A percentile compares a stretch with the other conserved stretches of the same genome.
Conservation (phyloP, 169 alveolate species). For the Ichthyophthirius multifiliis region DNA sequence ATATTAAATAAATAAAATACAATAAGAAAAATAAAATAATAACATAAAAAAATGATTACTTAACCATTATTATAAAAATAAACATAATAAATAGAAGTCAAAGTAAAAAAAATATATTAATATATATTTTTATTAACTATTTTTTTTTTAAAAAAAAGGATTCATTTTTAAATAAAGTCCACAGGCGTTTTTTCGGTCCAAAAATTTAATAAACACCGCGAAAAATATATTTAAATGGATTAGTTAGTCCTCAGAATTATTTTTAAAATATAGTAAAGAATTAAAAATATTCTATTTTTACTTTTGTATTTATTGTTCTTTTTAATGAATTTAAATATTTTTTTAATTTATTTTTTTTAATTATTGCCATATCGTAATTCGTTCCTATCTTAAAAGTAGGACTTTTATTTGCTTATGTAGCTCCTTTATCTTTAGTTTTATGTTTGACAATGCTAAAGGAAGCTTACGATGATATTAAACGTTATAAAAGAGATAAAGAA, state of each 20-base stretch:
- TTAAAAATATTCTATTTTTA: slow-evolving; percentile 54
- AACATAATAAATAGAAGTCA: no score
- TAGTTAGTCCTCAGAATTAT: slow-evolving; percentile 6
- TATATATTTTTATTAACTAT: no score
- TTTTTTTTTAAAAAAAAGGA: no score
- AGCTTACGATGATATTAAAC: slow-evolving; percentile 56
- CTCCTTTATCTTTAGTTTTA: slow-evolving; percentile 68
- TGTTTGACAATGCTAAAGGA: slow-evolving; percentile 64
- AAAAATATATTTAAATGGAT: slow-evolving; percentile 7
- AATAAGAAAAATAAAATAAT: no score
- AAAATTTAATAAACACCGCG: background rate
- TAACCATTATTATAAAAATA: no score
- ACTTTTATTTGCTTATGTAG: slow-evolving; percentile 61
- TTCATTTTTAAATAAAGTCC: no score
- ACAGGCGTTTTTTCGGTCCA: background rate
- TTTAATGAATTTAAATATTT: slow-evolving; percentile 66
- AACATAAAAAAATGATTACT: no score
- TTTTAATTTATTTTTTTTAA: slow-evolving; percentile 65
- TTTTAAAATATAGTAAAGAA: slow-evolving; percentile 54
- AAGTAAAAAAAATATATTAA: no score
- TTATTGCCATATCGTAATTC: slow-evolving; percentile 64
- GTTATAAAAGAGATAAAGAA: slow-evolving; percentile 53
- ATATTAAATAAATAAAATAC: no score
- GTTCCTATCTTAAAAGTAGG: slow-evolving; percentile 66
- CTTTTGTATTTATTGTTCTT: slow-evolving; percentile 65